A percentile compares a stretch with the other conserved stretches of the same genome.
These are phyloP conservation scores for Salix brachista DNA, from an alignment of 345 rosid species.

Conservation along the genomic window DNA sequence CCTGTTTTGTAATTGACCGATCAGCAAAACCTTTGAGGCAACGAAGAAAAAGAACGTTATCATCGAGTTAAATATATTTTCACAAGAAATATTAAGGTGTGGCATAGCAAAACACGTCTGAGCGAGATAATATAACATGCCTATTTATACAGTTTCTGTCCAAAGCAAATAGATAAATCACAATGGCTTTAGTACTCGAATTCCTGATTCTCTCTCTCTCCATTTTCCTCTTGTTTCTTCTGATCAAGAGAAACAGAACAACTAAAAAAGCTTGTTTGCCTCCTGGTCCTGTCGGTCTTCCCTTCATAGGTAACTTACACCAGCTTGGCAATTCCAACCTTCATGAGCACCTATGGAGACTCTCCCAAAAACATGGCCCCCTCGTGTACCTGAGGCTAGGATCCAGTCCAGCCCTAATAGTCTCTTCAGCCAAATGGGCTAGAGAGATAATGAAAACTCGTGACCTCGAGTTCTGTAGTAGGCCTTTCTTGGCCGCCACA, in stretches of 20 bases:
- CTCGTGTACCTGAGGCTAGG: constrained; percentile 46
- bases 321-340: constrained; percentile 29
- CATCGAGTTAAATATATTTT: too few relatives aligned
- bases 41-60: too few relatives aligned
- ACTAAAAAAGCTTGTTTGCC: constrained; percentile 22
- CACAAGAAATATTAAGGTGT: too few relatives aligned
- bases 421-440: constrained; percentile 45
- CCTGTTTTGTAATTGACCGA: too few relatives aligned
- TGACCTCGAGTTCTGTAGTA: constrained; percentile 43
- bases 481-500: constrained; percentile 33
- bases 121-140: too few relatives aligned
- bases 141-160: too few relatives aligned
- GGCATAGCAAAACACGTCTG: too few relatives aligned
- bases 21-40: too few relatives aligned
- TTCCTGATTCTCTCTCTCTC: constrained; percentile 3
- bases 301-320: constrained; percentile 49
- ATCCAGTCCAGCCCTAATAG: constrained; percentile 22
- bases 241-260: constrained; percentile 5
- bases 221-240: constrained; percentile 15
- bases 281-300: constrained; percentile 47
- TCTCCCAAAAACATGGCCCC: constrained; percentile 53
- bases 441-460: constrained; percentile 37
- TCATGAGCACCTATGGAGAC: constrained; percentile 32
- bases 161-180: too few relatives aligned
- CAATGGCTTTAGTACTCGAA: too few relatives aligned